These are phyloP conservation scores for Tanacetum coccineum DNA, from an alignment of 129 eudicot species.

Conservation along the genomic window DNA sequence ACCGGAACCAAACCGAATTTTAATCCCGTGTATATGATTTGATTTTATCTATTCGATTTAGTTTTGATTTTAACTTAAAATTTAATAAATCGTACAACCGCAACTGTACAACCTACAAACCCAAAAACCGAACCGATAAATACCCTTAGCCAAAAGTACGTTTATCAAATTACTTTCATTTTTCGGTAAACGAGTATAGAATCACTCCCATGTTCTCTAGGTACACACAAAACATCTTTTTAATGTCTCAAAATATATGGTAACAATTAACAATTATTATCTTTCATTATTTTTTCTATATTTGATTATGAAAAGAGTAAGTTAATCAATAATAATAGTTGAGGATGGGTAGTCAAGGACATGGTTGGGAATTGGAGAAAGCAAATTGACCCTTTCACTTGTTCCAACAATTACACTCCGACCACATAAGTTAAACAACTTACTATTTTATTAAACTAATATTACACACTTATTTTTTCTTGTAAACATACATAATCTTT, in stretches of 20 bases:
- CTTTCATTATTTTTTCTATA: no score
- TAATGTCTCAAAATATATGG: background rate
- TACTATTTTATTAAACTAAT: background rate
- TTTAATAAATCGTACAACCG: no score
- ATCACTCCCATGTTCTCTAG: background rate
- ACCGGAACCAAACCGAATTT: no score
- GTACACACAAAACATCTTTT: background rate
- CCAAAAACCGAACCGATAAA: no score
- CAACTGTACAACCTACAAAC: no score
- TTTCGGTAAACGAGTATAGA: no score
- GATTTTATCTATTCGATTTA: no score
- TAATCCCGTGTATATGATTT: no score
- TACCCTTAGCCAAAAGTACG: no score
- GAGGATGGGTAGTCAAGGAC: constrained; percentile 33
- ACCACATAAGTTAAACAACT: constrained; percentile 36
- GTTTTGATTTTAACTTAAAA: no score
- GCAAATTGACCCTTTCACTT: constrained; percentile 41
- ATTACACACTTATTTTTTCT: constrained; percentile 5
- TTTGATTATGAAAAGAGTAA: background rate
- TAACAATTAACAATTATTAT: background rate
- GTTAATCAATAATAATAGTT: constrained; percentile 4
- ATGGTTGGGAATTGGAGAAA: constrained; percentile 50
- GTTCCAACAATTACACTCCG: constrained; percentile 41
- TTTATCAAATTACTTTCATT: no score
- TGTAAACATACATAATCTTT: background rate